Percentiles rank a stretch among this genome's conserved stretches.
Conservation (phyloP, 2,329 filamentous ascomycete genomes). For the Immersiporthe knoxdaviesiana region DNA sequence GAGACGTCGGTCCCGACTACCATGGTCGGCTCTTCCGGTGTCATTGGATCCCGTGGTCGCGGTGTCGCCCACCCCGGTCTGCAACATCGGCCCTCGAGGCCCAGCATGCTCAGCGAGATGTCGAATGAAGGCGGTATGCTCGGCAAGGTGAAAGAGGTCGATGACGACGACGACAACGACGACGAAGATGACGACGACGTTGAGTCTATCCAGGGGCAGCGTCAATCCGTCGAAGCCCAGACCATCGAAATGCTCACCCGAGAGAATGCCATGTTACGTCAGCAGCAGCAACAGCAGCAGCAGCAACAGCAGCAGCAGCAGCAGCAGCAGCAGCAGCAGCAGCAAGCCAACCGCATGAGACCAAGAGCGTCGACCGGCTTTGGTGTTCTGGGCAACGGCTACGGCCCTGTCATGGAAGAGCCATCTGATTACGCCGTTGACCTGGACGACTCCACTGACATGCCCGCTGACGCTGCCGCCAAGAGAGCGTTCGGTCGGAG, state of each 20-base stretch:
- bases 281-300: conserved; percentile 61
- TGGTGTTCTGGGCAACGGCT: conserved; percentile 56
- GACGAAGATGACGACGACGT: conserved; percentile 54
- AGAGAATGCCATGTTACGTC: conserved; percentile 65
- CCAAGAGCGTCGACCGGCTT: conserved; percentile 62
- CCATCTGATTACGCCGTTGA: conserved; percentile 71
- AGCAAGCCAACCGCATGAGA: conserved; percentile 57
- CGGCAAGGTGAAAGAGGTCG: conserved; percentile 71
- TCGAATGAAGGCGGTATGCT: conserved; percentile 64
- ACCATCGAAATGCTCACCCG: conserved; percentile 65
- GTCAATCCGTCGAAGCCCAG: conserved; percentile 62
- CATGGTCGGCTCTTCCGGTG: conserved; percentile 50
- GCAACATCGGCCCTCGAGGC: conserved; percentile 79
- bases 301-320: conserved; percentile 63
- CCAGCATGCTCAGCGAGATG: conserved; percentile 76
- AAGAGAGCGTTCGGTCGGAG: conserved; percentile 53
- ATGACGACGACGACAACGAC: conserved; percentile 59
- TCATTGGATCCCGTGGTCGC: conserved; percentile 56
- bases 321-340: conserved; percentile 60
- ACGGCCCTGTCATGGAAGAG: conserved; percentile 64
- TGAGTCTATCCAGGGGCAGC: conserved; percentile 42
- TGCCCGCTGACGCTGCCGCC: conserved; percentile 46
- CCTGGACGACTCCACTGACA: conserved; percentile 64
- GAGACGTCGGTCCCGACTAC: conserved; percentile 52
- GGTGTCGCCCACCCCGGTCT: conserved; percentile 66